Base-by-base conservation (phyloP, 371 early-diverging fungal species). In the Syncephalis plumigaleata region DNA sequence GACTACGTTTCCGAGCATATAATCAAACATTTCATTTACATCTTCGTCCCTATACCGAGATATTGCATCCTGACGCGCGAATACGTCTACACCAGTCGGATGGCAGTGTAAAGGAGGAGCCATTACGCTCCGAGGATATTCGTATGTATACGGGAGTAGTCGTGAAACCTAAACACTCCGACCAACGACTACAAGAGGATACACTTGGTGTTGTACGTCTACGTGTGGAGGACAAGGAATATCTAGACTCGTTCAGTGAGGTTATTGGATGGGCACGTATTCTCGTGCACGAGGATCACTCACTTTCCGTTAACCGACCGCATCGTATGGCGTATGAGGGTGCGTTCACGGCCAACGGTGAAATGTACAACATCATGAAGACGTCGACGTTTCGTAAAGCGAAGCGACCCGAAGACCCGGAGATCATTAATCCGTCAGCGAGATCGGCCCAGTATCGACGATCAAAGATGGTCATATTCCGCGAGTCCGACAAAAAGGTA, bases 191-290 rank as follows among this genome's bases (percentile, higher is more conserved):
- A 53, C 58, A 31, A 45, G 22, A 44, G 52, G 15, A 58, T 53
- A 20, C 49, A 36, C 25, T 65, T 47, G 51, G 64, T 45, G 2
- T 53, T 44, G 51, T 31, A 31, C 31, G 31, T 31, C 31, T 31
- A 31, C 31, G 31, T 31, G 7, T 31, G 11, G 31, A 31, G 31
- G 31, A 31, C 4, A 31, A 31, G 11, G 57, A 44, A 31, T 45
- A 26, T 56, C 56, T 11, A 45, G n/a, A 43, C 27, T 26, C 43
- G 3, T 56, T 47, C 38, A 58, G 61, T 42, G 50, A 46, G 45
- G 51, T 69, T 16, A 45, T 69, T 2, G 79, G 80, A 3, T 84
- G 83, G 83, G 85, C 73, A 26, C 65, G 83, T 21, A 66, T 84
- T 37, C 55, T 66, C 7, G 56, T 81, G 7, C 64, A 68, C 18